phyloP scores from a whole-genome alignment of 2,329 filamentous ascomycete species.

The Cladosporium sp. region DNA sequence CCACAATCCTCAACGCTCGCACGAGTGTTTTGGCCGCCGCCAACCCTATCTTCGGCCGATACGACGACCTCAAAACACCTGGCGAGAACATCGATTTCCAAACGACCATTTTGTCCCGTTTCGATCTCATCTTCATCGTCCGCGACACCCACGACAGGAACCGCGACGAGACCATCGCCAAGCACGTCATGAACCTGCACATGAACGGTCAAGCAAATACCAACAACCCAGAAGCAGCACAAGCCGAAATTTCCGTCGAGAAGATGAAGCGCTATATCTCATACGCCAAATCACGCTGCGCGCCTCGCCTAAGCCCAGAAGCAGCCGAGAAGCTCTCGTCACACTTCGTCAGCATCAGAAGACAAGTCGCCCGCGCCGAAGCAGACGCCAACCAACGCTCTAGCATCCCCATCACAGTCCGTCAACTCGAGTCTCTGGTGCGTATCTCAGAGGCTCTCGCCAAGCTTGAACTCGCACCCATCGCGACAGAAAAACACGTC shows the following conservation, averaged over 20 bases:
- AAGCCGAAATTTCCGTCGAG: conserved; percentile 88
- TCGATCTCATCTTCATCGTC: conserved; percentile 99
- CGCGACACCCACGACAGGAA: conserved; percentile 88
- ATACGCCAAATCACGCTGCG: conserved; percentile 95
- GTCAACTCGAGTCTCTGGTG: conserved; percentile 94
- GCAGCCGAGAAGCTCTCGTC: conserved; percentile 95
- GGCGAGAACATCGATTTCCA: conserved; percentile 99
- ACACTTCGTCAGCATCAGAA: conserved; percentile 93
- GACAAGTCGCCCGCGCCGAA: conserved; percentile 89
- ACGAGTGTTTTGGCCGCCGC: conserved; percentile 94
- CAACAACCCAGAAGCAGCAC: conserved; percentile 74
- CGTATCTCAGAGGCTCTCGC: conserved; percentile 95
- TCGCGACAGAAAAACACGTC: conserved; percentile 88
- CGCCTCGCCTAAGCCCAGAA: conserved; percentile 83
- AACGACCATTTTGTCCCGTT: conserved; percentile 95
- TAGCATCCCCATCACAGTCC: conserved; percentile 94
- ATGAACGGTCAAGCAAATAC: conserved; percentile 81
- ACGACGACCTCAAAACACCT: conserved; percentile 96
- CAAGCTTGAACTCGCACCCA: conserved; percentile 80
- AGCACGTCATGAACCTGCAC: conserved; percentile 95
- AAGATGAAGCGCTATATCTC: conserved; percentile 98
- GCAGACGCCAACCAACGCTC: conserved; percentile 85
- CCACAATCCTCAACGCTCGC: conserved; percentile 92
- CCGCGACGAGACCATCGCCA: conserved; percentile 90
- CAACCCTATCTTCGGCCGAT: conserved; percentile 95